These are phyloP conservation scores for Solanum gracilifrons DNA, from an alignment of 257 asterid species.

Conservation along the genomic window DNA sequence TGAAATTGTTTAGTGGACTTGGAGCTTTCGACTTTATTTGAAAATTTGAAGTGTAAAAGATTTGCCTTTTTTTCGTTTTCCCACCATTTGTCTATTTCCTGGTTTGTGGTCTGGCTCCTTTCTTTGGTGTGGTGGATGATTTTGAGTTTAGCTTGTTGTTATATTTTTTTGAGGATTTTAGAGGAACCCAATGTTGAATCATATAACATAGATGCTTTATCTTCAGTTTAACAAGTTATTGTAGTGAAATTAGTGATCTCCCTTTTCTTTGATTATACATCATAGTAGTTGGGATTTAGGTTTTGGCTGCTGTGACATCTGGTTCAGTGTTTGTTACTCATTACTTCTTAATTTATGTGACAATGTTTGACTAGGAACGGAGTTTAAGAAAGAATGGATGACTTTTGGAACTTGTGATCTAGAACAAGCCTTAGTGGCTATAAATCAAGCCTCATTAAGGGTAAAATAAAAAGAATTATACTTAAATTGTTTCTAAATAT, in stretches of 20 bases:
- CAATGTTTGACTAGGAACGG: not conserved
- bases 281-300: not conserved
- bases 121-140: not conserved
- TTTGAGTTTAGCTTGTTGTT: not conserved
- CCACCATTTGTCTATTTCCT: not conserved
- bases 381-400: not conserved
- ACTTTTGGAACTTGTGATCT: not conserved
- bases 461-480: not conserved
- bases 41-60: not conserved
- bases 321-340: not conserved
- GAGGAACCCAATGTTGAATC: not conserved
- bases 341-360: not conserved
- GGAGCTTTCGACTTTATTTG: not conserved
- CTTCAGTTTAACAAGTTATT: not conserved
- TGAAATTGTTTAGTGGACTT: not conserved
- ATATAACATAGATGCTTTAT: not conserved
- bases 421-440: not conserved
- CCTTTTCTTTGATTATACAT: not conserved
- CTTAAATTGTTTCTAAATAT: not conserved
- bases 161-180: not conserved
- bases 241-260: not conserved
- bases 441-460: not conserved
- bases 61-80: not conserved
- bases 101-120: not conserved
- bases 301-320: not conserved